Base-by-base conservation (phyloP, 306 rosid genomes). In the Lathyrus oleraceus region DNA sequence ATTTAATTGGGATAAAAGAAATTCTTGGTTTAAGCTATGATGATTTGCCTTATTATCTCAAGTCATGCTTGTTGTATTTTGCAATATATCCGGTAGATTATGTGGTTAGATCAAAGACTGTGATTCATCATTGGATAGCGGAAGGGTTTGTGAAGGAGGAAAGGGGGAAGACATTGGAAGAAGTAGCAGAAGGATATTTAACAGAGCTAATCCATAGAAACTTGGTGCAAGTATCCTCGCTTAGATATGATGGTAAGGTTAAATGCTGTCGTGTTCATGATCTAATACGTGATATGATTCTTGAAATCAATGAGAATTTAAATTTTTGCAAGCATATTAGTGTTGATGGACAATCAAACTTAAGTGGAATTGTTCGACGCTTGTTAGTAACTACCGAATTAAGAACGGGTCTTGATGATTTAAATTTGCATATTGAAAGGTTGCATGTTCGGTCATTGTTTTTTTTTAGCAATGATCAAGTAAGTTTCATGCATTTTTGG, bases 111-210 rank as follows among this genome's bases (percentile, higher is more conserved):
- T 8, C 44, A 0, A 19, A 4, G 17, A 47, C 1, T 28, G 0
- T 66, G 12, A 66, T 15, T 28, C 0, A 42, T 2, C 59, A 27
- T 2, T 66, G 71, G 71, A 28, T 28, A 9, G 43, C 30, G 0
- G 58, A 66, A 52, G 71, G 71, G 44, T 66, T 66, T 48, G 59
- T 66, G 23, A 45, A 66, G 48, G 9, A 47, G 3, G 30, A 66
- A 10, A 16, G 4, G 11, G 59, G 44, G 3, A 47, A 28, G 5
- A 66, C 45, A 8, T 16, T 66, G 17, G 71, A 65, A 16, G 32
- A 67, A 10, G 72, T 67, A 48, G 72, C 61, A 27, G 45, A 66
- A 66, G 36, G 44, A 51, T 61, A 69, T 69, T 69, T 76, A 43
- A 6, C 6, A 36, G 75, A 61, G 10, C 57, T 76, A 44, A 61